These are phyloP conservation scores for Coemansia sp. DNA, from an alignment of 192 early-diverging fungal genomes.

Conservation along the genomic window DNA sequence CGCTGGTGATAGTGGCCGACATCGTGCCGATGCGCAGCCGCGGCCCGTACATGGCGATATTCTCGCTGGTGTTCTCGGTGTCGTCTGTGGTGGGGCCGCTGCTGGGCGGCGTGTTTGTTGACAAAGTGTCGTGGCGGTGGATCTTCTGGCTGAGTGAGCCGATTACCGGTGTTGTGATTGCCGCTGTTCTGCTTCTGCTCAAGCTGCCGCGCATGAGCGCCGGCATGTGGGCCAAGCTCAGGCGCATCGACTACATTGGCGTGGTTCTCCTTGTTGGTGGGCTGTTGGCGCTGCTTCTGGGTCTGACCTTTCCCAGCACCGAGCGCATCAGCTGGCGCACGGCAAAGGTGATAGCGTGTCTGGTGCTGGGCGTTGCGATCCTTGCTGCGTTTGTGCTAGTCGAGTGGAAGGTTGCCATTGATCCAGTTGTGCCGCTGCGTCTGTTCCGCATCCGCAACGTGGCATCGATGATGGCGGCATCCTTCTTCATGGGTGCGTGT, in stretches of 20 bases:
- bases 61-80: slow-evolving; percentile 60
- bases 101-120: slow-evolving; percentile 62
- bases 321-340: slow-evolving; percentile 64
- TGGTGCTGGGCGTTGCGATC: slow-evolving; percentile 55
- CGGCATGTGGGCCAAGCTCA: slow-evolving; percentile 52
- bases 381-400: slow-evolving; percentile 53
- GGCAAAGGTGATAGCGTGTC: slow-evolving; percentile 60
- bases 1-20: slow-evolving; percentile 73
- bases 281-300: slow-evolving; percentile 64
- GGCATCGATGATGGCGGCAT: slow-evolving; percentile 55
- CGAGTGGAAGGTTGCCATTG: slow-evolving; percentile 59
- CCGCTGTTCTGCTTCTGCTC: slow-evolving; percentile 44
- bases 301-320: slow-evolving; percentile 72
- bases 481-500: slow-evolving; percentile 62
- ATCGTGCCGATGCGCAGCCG: slow-evolving; percentile 67
- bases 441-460: slow-evolving; percentile 64
- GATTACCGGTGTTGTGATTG: slow-evolving; percentile 52
- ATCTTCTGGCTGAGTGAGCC: slow-evolving; percentile 68
- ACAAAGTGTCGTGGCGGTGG: slow-evolving; percentile 59
- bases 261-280: slow-evolving; percentile 60
- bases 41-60: slow-evolving; percentile 65
- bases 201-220: slow-evolving; percentile 29
- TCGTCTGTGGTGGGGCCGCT: slow-evolving; percentile 64
- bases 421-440: slow-evolving; percentile 68
- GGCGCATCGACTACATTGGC: slow-evolving; percentile 70